Base-by-base conservation (phyloP, 2,329 filamentous ascomycete genomes). In the Elsinoe ampelina region DNA sequence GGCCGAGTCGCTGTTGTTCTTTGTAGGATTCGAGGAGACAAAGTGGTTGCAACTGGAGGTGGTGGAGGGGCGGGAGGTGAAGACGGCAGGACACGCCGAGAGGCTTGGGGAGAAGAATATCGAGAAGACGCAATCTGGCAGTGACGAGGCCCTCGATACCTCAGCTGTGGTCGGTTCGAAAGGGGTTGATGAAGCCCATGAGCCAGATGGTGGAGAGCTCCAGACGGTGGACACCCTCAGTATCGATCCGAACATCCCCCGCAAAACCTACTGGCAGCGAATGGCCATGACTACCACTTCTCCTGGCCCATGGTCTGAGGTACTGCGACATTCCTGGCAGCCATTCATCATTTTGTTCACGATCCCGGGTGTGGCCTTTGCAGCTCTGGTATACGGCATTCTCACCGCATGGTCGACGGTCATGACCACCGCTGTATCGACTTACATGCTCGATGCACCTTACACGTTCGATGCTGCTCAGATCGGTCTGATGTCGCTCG, bases 401-500 rank as follows among this genome's bases (percentile, higher is more conserved):
- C 60, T 73, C 12, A 61, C 74, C 0, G 69, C 70, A 5, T 73
- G 67, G 65, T 65, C 67, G 2, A 69, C 69, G 1, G 66, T 77
- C 39, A 66, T 74, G 47, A 66, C 66, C 1, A 71, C 70, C 0
- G 66, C 65, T 0, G 63, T 67, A 15, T 70, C 70, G 5, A 67
- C 65, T 1, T 70, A 67, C 57, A 68, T 77, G 61, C 61, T 69
- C 8, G 64, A 63, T 2, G 57, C 63, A 2, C 68, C 69, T 0
- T 73, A 70, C 60, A 77, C 76, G 67, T 79, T 81, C 65, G 70
- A 69, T 17, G 70, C 76, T 7, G 72, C 73, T 8, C 66, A 77
- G 58, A 75, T 75, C 1, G 78, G 78, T 0, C 69, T 80, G 38
- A 76, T 78, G 61, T 76, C 74, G 34, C 67, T 80, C 22, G 77